Conservation (phyloP, 768 basidiomycete species). For the Pleurotus citrinopileatus region DNA sequence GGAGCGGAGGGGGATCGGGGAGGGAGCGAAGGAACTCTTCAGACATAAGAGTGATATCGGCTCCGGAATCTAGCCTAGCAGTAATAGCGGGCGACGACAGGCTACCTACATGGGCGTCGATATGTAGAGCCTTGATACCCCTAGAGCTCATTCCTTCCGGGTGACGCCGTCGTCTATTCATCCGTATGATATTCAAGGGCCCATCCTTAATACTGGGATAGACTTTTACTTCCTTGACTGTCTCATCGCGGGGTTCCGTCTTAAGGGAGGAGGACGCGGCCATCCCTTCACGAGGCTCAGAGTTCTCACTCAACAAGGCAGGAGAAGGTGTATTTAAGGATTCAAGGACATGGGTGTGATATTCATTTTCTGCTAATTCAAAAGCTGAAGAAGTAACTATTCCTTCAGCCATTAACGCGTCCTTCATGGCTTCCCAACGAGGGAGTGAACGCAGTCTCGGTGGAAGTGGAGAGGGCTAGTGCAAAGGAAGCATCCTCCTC, state of each 20-base stretch:
- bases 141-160: not conserved
- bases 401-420: slow-evolving; percentile 3
- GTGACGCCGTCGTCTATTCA: not conserved
- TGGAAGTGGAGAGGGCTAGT: slow-evolving; percentile 19
- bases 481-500: slow-evolving; percentile 18
- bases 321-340: not conserved
- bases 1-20: not conserved
- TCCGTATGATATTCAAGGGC: too few species aligned
- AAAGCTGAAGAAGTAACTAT: slow-evolving; percentile 6
- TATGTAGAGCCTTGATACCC: slow-evolving; percentile 11
- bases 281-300: too few species aligned
- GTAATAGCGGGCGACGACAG: not conserved
- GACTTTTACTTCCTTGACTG: too few species aligned
- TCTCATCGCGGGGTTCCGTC: too few species aligned
- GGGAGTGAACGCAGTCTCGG: slow-evolving; percentile 20
- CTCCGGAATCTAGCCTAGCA: slow-evolving; percentile 14
- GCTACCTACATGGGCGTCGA: not conserved
- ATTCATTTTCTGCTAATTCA: slow-evolving; percentile 10
- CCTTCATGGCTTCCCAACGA: slow-evolving; percentile 9
- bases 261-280: too few species aligned
- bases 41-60: slow-evolving; percentile 15
- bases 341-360: not conserved
- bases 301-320: not conserved
- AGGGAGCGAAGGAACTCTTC: slow-evolving; percentile 9
- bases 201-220: too few species aligned